A percentile compares a stretch with the other conserved stretches of the same genome.
Conservation (phyloP, 2,329 filamentous ascomycete species). For the Botrytis elliptica region DNA sequence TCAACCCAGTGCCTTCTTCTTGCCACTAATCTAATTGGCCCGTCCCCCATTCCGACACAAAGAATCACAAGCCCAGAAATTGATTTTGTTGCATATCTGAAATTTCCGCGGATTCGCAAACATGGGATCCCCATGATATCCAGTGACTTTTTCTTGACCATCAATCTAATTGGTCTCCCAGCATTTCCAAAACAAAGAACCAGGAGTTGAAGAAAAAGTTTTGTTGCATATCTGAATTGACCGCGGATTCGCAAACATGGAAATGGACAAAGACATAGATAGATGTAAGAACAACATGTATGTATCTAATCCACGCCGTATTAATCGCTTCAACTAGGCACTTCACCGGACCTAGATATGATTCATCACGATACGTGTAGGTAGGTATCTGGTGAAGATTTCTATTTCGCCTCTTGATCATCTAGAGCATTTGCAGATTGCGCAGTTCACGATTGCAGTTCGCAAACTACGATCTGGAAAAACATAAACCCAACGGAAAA, state of each 20-base stretch:
- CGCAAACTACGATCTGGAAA: not conserved
- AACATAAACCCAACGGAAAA: not conserved
- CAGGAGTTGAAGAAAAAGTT: not conserved
- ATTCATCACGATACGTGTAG: not conserved
- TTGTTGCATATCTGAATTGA: slow-evolving; percentile 12
- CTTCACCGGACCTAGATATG: not conserved
- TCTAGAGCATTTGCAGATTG: not conserved
- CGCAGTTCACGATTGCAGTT: too few relatives aligned
- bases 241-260: not conserved
- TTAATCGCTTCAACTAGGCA: not conserved
- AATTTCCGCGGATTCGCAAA: not conserved
- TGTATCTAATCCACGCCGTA: not conserved
- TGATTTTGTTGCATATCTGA: not conserved
- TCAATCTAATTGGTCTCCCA: not conserved
- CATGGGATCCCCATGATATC: not conserved
- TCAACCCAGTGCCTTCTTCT: not conserved
- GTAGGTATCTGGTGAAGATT: not conserved
- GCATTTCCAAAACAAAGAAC: not conserved
- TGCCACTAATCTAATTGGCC: not conserved
- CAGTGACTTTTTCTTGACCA: not conserved
- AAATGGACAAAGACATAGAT: not conserved
- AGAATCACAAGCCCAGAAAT: not conserved
- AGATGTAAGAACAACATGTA: not conserved
- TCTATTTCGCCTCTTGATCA: not conserved
- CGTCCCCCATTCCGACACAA: not conserved